Evolutionary conservation across 169 alveolate species (phyloP), one percentile per base, ranked within the genome.

Genomic region (Cryptosporidium tyzzeri): DNA sequence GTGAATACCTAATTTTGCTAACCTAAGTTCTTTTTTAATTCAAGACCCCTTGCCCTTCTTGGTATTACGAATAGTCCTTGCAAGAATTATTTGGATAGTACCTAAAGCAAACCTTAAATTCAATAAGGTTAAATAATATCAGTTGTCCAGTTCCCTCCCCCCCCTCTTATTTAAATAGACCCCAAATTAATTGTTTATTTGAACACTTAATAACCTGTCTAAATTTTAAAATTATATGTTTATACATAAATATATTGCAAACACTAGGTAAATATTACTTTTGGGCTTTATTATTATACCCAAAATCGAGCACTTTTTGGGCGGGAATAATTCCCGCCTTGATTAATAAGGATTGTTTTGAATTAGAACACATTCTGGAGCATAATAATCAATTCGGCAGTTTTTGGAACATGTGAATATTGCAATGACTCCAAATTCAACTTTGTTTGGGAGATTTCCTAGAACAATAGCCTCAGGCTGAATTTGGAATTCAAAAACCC

Each of bases 301-400:
- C 67, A 61, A 80, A 35, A 65, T 80, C 89, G 89, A 80, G 75
- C 75, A 65, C 89, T 8, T 29, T 29, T 21, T 23, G 26, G 51
- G 69, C 80, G 89, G 69, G 16, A 1, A 0, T 0, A 1, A 1
- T 7, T 0, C 50, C 70, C 80, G 75, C 89, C 26, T 23, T 35
- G 10, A 58, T 80, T 67, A 80, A 62, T 80, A 80, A 37, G 89
- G 89, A 65, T 62, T 80, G 14, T 62, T 45, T 80, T 80, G 89
- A 23, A 80, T 31, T 45, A 44, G 70, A 44, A 80, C 59, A 59
- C 10, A 80, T 80, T 80, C 89, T 26, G 51, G 67, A 44, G 50
- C 65, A 80, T 80, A 80, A 14, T 45, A n/a, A 48, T 37, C 48
- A 23, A 21, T 71, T 18, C 9, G 31, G 70, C 89, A 80, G 26